A percentile compares a stretch with the other conserved stretches of the same genome.
Evolutionary conservation across 1,284 basidiomycete genomes (phyloP).

Genomic region (Leccinum pallidistipes): DNA sequence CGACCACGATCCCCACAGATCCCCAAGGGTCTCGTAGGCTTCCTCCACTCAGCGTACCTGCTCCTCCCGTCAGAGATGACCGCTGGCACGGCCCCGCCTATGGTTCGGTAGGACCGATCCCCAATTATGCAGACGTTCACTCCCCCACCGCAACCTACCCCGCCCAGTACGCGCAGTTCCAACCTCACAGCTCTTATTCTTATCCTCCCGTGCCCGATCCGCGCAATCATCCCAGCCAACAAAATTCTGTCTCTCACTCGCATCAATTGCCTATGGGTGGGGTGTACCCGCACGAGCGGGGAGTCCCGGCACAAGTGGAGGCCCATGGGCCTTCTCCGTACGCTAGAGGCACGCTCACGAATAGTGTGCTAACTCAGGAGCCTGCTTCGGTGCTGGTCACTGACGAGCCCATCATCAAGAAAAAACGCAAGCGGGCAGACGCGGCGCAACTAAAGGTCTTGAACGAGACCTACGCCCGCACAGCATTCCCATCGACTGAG

Average conservation of each 20-base stretch:
- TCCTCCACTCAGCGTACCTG: constrained; percentile 45
- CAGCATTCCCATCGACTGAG: constrained; percentile 82
- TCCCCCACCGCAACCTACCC: constrained; percentile 59
- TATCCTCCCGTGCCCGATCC: constrained; percentile 38
- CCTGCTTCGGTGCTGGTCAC: constrained; percentile 35
- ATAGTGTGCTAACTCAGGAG: constrained; percentile 35
- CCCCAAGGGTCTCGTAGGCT: constrained; percentile 47
- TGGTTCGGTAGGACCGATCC: constrained; percentile 36
- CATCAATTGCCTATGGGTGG: constrained; percentile 31
- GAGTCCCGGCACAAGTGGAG: constrained; percentile 35
- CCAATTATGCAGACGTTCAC: constrained; percentile 44
- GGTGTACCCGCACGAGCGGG: constrained; percentile 32
- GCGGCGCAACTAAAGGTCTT: constrained; percentile 74
- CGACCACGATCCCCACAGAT: constrained; percentile 45
- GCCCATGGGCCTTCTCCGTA: constrained; percentile 43
- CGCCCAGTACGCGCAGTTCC: constrained; percentile 42
- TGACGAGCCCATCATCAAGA: constrained; percentile 72
- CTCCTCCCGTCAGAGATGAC: constrained; percentile 37
- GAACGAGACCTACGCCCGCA: constrained; percentile 76
- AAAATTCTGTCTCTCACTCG: constrained; percentile 27
- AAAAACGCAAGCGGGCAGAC: constrained; percentile 83
- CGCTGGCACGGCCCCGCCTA: constrained; percentile 46
- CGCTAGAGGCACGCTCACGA: constrained; percentile 37
- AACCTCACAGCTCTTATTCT: constrained; percentile 36
- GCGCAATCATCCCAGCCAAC: constrained; percentile 28